phyloP scores from a whole-genome alignment of 331 rosid species.

The Quercus phellos region DNA sequence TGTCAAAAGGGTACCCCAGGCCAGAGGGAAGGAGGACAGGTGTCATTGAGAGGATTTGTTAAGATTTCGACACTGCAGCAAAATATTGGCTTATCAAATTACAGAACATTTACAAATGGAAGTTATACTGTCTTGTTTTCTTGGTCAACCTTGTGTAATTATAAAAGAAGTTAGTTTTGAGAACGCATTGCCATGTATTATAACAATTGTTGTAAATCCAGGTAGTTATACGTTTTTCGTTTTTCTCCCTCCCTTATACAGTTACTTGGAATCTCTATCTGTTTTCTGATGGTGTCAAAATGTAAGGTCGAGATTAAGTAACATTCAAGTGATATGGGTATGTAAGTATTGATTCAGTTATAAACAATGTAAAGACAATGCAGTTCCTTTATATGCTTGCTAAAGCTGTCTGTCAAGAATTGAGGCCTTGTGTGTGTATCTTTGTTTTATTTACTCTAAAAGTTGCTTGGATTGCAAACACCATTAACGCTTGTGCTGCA shows the following conservation, averaged over 20 bases:
- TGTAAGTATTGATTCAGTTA: neutral
- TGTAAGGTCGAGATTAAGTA: too few species aligned
- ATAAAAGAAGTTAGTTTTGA: neutral
- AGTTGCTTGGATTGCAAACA: too few species aligned
- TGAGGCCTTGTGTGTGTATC: too few species aligned
- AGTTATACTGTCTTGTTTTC: conserved; percentile 18
- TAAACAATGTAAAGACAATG: too few species aligned
- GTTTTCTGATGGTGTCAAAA: neutral
- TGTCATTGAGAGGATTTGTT: neutral
- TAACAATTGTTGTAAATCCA: neutral
- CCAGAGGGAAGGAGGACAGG: conserved; percentile 4
- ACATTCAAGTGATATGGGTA: neutral
- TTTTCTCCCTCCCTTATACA: neutral
- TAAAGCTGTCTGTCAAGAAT: too few species aligned
- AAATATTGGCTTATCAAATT: neutral
- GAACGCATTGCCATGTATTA: neutral
- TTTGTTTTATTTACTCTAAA: too few species aligned
- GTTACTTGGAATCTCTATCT: neutral
- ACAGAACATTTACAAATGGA: conserved; percentile 23
- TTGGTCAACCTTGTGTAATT: conserved; percentile 14
- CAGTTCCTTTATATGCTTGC: too few species aligned
- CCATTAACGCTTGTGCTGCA: too few species aligned
- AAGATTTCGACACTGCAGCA: conserved; percentile 18
- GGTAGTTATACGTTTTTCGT: neutral
- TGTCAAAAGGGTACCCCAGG: neutral